Percentiles rank a stretch among this genome's conserved stretches.
These are phyloP conservation scores for Hymenochaete sp. DNA, from an alignment of 1,284 basidiomycete species.

Conservation along the genomic window DNA sequence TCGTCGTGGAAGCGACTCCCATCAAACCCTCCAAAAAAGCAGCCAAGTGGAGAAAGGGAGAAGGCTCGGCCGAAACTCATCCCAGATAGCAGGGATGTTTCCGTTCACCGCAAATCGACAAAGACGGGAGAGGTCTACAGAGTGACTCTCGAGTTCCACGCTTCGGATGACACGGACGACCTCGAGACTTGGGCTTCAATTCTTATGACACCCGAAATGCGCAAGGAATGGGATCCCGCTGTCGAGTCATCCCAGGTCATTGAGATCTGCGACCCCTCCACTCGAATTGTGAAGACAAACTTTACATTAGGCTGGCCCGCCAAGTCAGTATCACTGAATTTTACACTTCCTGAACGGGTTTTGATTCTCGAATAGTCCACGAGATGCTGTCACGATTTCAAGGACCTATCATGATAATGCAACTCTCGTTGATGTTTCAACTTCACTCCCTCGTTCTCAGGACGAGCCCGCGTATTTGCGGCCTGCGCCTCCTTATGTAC, in stretches of 20 bases:
- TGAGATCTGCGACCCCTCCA: slow-evolving; percentile 81
- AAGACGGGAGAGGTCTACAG: slow-evolving; percentile 76
- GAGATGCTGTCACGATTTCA: slow-evolving; percentile 90
- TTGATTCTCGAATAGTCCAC: slow-evolving; percentile 46
- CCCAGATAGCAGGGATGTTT: slow-evolving; percentile 60
- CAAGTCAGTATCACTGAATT: slow-evolving; percentile 49
- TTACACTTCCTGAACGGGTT: slow-evolving; percentile 10
- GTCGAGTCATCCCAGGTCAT: slow-evolving; percentile 80
- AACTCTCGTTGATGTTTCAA: slow-evolving; percentile 87
- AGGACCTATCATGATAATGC: slow-evolving; percentile 73
- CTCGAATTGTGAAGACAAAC: slow-evolving; percentile 81
- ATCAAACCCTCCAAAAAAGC: slow-evolving; percentile 27
- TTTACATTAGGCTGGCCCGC: slow-evolving; percentile 95
- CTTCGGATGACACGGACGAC: slow-evolving; percentile 51
- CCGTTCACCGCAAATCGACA: slow-evolving; percentile 55
- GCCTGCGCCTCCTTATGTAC: slow-evolving; percentile 89
- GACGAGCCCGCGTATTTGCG: slow-evolving; percentile 93
- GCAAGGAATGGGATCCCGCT: slow-evolving; percentile 88
- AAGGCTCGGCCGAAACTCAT: slow-evolving; percentile 34
- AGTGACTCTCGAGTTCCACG: slow-evolving; percentile 71
- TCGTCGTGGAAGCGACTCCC: slow-evolving; percentile 66
- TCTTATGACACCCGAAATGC: slow-evolving; percentile 75
- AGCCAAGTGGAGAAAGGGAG: slow-evolving; percentile 52
- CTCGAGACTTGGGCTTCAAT: slow-evolving; percentile 80
- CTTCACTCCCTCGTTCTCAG: slow-evolving; percentile 85